Conservation (phyloP, 1,284 basidiomycete species). For the Moesziomyces sp. region DNA sequence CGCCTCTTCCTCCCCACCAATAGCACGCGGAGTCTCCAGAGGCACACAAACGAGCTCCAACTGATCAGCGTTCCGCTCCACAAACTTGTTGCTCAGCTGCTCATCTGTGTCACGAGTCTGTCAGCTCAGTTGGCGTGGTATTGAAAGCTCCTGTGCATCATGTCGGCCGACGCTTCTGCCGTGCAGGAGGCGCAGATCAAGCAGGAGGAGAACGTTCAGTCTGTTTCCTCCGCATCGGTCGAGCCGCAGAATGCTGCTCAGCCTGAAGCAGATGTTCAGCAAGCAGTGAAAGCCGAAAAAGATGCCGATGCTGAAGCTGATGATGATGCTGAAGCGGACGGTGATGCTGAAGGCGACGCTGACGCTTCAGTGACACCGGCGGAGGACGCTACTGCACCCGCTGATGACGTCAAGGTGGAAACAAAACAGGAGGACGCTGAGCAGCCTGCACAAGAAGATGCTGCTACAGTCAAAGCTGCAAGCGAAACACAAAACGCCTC, state of each 20-base stretch:
- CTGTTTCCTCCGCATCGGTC: neutral
- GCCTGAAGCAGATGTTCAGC: neutral
- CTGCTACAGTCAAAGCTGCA: neutral
- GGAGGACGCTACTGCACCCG: neutral
- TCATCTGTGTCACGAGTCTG: too few relatives aligned
- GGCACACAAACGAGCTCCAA: too few relatives aligned
- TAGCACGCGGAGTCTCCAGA: too few relatives aligned
- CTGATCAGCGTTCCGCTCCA: too few relatives aligned
- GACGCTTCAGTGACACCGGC: conserved; percentile 20
- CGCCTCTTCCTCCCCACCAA: too few relatives aligned
- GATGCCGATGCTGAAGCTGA: conserved; percentile 4
- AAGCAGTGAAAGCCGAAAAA: conserved; percentile 4
- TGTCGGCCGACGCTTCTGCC: conserved; percentile 25
- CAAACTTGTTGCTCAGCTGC: too few relatives aligned
- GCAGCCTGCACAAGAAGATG: neutral
- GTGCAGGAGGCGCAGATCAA: conserved; percentile 29
- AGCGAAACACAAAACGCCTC: neutral
- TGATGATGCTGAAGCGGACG: conserved; percentile 7
- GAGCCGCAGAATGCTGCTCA: neutral
- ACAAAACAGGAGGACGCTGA: neutral
- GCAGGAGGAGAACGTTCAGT: conserved; percentile 10
- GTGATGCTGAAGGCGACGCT: conserved; percentile 17
- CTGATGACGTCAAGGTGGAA: conserved; percentile 14
- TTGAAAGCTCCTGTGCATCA: neutral
- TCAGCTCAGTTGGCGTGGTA: too few relatives aligned